Conservation (phyloP, 1,284 basidiomycete genomes). For the Melanopsichium pennsylvanicum region DNA sequence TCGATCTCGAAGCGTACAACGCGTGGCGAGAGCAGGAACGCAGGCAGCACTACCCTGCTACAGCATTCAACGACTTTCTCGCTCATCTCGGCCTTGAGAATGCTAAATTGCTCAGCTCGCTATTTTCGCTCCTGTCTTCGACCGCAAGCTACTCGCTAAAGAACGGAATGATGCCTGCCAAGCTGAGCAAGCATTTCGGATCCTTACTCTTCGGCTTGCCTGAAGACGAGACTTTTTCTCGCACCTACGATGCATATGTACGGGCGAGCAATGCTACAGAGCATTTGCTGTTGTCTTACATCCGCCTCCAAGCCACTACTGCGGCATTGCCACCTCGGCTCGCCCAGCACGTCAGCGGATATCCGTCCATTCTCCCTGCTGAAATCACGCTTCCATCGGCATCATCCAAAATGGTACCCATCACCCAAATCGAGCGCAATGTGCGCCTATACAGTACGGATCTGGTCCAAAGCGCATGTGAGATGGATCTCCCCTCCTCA, state of each 20-base stretch:
- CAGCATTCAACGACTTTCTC: slow-evolving; percentile 45
- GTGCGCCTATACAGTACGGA: slow-evolving; percentile 60
- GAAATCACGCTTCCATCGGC: slow-evolving; percentile 41
- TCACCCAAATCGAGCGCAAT: slow-evolving; percentile 57
- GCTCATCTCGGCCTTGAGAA: slow-evolving; percentile 33
- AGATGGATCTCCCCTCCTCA: slow-evolving; percentile 33
- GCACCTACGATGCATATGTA: slow-evolving; percentile 61
- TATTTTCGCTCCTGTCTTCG: slow-evolving; percentile 62
- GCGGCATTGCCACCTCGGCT: slow-evolving; percentile 51
- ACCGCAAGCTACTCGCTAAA: slow-evolving; percentile 60
- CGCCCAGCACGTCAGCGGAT: slow-evolving; percentile 53
- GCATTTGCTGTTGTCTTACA: slow-evolving; percentile 62
- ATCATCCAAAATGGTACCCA: slow-evolving; percentile 51
- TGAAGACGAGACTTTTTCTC: slow-evolving; percentile 61
- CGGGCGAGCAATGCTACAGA: slow-evolving; percentile 61
- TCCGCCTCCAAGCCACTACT: slow-evolving; percentile 49
- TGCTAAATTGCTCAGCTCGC: slow-evolving; percentile 46
- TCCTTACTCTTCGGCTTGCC: slow-evolving; percentile 61
- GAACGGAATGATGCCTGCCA: slow-evolving; percentile 64
- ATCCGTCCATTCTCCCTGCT: slow-evolving; percentile 53
- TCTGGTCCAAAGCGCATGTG: slow-evolving; percentile 57
- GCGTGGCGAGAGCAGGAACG: slow-evolving; percentile 59
- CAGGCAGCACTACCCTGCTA: slow-evolving; percentile 30
- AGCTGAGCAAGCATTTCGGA: slow-evolving; percentile 58
- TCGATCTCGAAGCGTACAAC: slow-evolving; percentile 58